Percentiles rank a stretch among this genome's conserved stretches.
Conservation (phyloP, 768 basidiomycete species). For the Ramaria rubella region DNA sequence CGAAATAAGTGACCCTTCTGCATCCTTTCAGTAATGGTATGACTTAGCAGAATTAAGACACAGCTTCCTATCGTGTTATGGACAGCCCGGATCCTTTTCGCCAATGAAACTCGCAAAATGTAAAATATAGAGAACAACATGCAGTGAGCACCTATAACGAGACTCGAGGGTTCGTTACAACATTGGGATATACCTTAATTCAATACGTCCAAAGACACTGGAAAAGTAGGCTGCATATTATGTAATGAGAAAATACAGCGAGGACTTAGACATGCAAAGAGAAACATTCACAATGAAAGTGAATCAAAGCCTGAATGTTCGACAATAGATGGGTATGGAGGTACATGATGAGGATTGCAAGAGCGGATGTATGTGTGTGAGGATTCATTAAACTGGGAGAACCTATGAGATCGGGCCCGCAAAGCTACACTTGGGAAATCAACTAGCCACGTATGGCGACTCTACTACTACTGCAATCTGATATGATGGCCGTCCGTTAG, state of each 20-base stretch:
- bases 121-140: too few species aligned
- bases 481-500: conserved; percentile 10
- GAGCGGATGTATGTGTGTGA: background rate
- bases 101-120: too few species aligned
- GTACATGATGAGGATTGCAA: conserved; percentile 9
- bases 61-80: too few species aligned
- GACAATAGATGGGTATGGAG: conserved; percentile 8
- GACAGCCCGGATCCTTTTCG: too few species aligned
- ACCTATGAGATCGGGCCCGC: conserved; percentile 9
- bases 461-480: conserved; percentile 6
- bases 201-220: too few species aligned
- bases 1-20: too few species aligned
- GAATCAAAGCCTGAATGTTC: conserved; percentile 2
- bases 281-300: background rate
- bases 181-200: too few species aligned
- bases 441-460: conserved; percentile 4
- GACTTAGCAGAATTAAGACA: too few species aligned
- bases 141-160: too few species aligned
- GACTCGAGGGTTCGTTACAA: too few species aligned
- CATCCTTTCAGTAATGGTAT: too few species aligned
- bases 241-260: background rate
- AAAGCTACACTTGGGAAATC: conserved; percentile 4
- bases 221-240: too few species aligned
- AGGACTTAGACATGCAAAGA: background rate
- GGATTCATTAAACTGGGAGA: conserved; percentile 8